Evolutionary conservation across 345 rosid species (phyloP).

Genomic region (Heritiera littoralis): DNA sequence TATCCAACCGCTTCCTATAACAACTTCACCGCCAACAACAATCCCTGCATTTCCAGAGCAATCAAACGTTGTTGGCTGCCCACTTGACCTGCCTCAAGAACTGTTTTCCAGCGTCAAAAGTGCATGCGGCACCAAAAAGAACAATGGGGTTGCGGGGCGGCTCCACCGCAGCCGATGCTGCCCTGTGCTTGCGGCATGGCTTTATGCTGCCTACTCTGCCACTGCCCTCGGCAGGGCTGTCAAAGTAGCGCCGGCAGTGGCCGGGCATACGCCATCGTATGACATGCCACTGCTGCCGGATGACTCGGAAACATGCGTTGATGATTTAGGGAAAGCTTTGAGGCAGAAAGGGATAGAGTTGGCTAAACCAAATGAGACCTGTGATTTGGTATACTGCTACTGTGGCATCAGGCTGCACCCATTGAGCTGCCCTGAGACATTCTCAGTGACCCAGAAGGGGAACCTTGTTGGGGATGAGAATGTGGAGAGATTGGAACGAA

Average conservation of each 20-base stretch:
- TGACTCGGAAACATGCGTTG: conserved; percentile 93
- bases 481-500: conserved; percentile 63
- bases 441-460: conserved; percentile 50
- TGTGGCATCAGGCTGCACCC: conserved; percentile 88
- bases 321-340: conserved; percentile 67
- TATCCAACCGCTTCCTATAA: conserved; percentile 46
- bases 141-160: conserved; percentile 23
- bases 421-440: conserved; percentile 68
- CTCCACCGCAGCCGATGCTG: conserved; percentile 72
- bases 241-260: conserved; percentile 18
- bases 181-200: conserved; percentile 89
- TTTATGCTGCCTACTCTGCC: conserved; percentile 80
- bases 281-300: conserved; percentile 89
- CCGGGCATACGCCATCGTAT: conserved; percentile 35
- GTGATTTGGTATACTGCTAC: conserved; percentile 84
- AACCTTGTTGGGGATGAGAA: conserved; percentile 61
- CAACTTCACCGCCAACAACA: conserved; percentile 60
- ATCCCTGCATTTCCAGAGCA: conserved; percentile 97
- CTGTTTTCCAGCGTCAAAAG: conserved; percentile 64
- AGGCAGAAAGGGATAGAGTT: conserved; percentile 65
- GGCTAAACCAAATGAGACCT: conserved; percentile 67
- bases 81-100: conserved; percentile 64
- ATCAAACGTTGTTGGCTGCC: conserved; percentile 66
- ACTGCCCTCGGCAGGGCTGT: conserved; percentile 51
- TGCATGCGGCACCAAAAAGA: conserved; percentile 46